Evolutionary conservation across 1,284 basidiomycete genomes (phyloP), one percentile per base, ranked within the genome.

Genomic region (Naganishia cerealis): DNA sequence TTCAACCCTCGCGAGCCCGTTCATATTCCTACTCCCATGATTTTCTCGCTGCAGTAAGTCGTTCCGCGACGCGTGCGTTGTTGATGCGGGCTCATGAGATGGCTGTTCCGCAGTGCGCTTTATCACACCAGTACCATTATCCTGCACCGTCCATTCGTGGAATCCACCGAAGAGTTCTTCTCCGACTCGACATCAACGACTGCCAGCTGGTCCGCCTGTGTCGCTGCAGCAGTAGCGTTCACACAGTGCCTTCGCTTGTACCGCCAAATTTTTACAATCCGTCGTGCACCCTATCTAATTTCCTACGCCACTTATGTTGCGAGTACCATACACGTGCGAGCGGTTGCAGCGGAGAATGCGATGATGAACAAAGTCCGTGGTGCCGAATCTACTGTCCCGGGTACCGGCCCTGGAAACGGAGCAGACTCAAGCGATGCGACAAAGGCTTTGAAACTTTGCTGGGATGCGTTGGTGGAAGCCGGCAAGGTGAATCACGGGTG

Each of bases 271-370:
- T 75, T 76, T 40, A 73, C 73, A 56, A 73, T 77, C 42, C 70
- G 72, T 21, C 70, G 75, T n/a, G 75, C 76, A 15, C 76, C 75
- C 10, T 76, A 75, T 52, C 72, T 77, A 36, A 76, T 76, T 63
- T 74, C 73, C 26, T 77, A 77, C 62, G 72, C 71, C n/a, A 75
- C 75, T 33, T 77, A 73, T 52, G 75, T 76, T 21, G 76, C 76
- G 3, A 73, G 75, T 4, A 76, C 75, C 2, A 76, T 77, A 18
- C 74, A 76, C 59, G 75, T 76, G 24, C 74, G 76, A 16, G 52
- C 50, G 13, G 71, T 75, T 18, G 76, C 73, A 16, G 73, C 76
- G 21, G 61, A 63, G 9, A 63, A 63, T 40, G 61, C 61, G 9
- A 63, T 63, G 50, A 10, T 63, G 16, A 52, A 63, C n/a, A 63